phyloP scores from a whole-genome alignment of 2,329 filamentous ascomycete genomes.

The Remersonia thermophila region DNA sequence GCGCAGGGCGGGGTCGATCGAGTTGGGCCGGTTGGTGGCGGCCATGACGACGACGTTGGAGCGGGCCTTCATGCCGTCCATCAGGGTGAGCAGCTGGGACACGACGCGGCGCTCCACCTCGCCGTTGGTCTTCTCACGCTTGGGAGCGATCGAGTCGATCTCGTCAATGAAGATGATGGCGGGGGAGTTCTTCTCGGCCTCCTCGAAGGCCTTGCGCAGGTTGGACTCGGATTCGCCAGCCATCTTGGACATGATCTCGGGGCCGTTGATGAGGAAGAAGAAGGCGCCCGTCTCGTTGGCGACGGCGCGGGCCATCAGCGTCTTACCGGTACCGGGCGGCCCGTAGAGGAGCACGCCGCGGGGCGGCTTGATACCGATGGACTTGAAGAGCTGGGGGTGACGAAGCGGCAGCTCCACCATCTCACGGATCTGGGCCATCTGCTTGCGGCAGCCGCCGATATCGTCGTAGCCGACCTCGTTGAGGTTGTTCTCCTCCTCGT shows the following conservation, averaged over 20 bases:
- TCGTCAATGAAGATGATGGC: conserved; percentile 99
- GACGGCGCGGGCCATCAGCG: conserved; percentile 94
- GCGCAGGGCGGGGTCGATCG: conserved; percentile 92
- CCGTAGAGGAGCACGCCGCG: conserved; percentile 95
- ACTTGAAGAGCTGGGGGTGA: conserved; percentile 99
- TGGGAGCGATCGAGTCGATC: conserved; percentile 97
- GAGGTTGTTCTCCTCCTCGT: conserved; percentile 97
- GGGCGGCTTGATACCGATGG: conserved; percentile 98
- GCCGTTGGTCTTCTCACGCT: conserved; percentile 99
- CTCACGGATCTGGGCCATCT: conserved; percentile 99
- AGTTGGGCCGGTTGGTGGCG: conserved; percentile 96
- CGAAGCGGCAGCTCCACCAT: conserved; percentile 93
- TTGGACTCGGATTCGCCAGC: conserved; percentile 98
- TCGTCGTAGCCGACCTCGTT: conserved; percentile 99
- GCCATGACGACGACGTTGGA: conserved; percentile 99
- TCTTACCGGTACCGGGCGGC: conserved; percentile 98
- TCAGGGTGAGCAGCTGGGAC: conserved; percentile 86
- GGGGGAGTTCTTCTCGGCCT: conserved; percentile 98
- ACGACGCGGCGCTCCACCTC: conserved; percentile 98
- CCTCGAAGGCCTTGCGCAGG: conserved; percentile 96
- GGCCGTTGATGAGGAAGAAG: conserved; percentile 99
- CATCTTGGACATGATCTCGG: conserved; percentile 99
- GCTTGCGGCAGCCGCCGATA: conserved; percentile 97
- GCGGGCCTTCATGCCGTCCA: conserved; percentile 99
- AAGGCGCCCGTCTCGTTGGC: conserved; percentile 98